Conservation (phyloP, 2,329 filamentous ascomycete species). For the Botrytis squamosa region DNA sequence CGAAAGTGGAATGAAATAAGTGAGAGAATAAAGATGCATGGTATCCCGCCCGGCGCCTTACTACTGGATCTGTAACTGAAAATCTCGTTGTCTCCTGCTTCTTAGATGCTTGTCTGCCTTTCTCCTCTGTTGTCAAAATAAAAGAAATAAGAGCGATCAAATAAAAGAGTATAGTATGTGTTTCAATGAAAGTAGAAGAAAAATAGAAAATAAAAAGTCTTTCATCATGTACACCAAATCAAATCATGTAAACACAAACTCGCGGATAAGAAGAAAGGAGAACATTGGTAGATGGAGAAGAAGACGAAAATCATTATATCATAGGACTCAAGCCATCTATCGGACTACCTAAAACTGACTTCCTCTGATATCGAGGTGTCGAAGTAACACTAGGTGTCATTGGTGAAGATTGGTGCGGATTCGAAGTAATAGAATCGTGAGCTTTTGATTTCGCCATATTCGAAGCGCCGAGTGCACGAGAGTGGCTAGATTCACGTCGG, state of each 20-base stretch:
- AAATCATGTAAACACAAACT: background rate
- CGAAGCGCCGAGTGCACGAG: slow-evolving; percentile 38
- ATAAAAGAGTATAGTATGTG: background rate
- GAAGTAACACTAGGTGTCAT: slow-evolving; percentile 45
- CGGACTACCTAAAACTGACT: slow-evolving; percentile 36
- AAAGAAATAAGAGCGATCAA: background rate
- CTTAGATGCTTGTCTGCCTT: background rate
- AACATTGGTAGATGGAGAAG: slow-evolving; percentile 15
- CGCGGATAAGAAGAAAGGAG: background rate
- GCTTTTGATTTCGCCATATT: slow-evolving; percentile 46
- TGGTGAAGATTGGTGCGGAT: slow-evolving; percentile 41
- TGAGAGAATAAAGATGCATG: slow-evolving; percentile 5
- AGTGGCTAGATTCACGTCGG: slow-evolving; percentile 59
- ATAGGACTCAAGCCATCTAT: slow-evolving; percentile 47
- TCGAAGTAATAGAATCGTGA: slow-evolving; percentile 16
- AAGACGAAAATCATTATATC: slow-evolving; percentile 42
- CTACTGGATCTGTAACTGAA: background rate
- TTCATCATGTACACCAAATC: background rate
- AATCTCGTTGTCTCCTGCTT: background rate
- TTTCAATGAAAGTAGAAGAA: background rate
- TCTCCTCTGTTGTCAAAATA: background rate
- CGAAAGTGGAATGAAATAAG: background rate
- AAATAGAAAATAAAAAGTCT: slow-evolving; percentile 10
- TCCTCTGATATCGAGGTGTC: slow-evolving; percentile 39
- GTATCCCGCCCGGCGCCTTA: background rate